phyloP scores from a whole-genome alignment of 179 eudicot species.

The Spergularia azorica region DNA sequence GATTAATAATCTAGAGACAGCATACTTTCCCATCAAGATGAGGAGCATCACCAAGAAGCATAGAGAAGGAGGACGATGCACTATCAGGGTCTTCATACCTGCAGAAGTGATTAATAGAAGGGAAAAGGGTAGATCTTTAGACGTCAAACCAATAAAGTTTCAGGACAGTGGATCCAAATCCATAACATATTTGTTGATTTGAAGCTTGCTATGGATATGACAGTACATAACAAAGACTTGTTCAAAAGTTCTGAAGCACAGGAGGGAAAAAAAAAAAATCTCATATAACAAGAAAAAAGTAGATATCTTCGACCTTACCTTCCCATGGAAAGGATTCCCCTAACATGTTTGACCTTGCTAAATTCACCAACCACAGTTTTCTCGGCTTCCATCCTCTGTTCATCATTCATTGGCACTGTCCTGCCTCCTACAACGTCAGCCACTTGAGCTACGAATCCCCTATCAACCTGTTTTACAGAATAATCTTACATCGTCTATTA shows the following conservation, averaged over 20 bases:
- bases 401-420: slow-evolving; percentile 84
- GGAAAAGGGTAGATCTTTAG: background rate
- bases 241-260: background rate
- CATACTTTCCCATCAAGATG: slow-evolving; percentile 86
- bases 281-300: background rate
- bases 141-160: background rate
- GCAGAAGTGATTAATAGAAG: slow-evolving; percentile 1
- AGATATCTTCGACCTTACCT: slow-evolving; percentile 51
- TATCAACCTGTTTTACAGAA: slow-evolving; percentile 63
- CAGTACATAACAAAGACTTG: background rate
- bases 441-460: slow-evolving; percentile 98
- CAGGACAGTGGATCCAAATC: background rate
- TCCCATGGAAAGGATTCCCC: slow-evolving; percentile 98
- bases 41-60: slow-evolving; percentile 95
- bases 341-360: slow-evolving; percentile 83
- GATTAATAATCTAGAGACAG: slow-evolving; percentile 9
- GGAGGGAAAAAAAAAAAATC: background rate
- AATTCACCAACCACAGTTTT: slow-evolving; percentile 90
- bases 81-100: slow-evolving; percentile 93
- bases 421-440: slow-evolving; percentile 89
- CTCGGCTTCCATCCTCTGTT: slow-evolving; percentile 75
- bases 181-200: background rate
- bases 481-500: background rate
- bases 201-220: background rate
- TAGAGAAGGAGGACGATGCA: slow-evolving; percentile 85